Evolutionary conservation across 768 basidiomycete species (phyloP).

Genomic region (Grammothele lineata): DNA sequence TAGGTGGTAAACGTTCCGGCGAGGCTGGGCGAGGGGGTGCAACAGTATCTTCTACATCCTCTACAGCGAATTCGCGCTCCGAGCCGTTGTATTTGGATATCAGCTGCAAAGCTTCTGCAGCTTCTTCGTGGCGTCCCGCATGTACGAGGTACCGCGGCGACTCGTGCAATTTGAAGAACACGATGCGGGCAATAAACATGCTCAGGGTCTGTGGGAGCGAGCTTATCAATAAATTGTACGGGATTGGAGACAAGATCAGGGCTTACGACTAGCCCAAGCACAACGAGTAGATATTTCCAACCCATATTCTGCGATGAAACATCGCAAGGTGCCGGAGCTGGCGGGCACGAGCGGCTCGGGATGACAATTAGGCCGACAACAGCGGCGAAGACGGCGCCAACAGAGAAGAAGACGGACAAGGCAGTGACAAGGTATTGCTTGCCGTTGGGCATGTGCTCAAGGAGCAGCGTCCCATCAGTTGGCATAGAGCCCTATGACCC

Average conservation of each 20-base stretch:
- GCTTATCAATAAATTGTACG: background rate
- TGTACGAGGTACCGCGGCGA: conserved; percentile 92
- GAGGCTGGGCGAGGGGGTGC: conserved; percentile 10
- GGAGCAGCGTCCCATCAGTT: conserved; percentile 88
- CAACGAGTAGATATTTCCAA: conserved; percentile 82
- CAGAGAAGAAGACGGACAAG: conserved; percentile 91
- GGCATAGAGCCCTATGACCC: conserved; percentile 82
- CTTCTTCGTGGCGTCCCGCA: conserved; percentile 80
- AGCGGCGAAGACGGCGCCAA: conserved; percentile 86
- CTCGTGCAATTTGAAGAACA: conserved; percentile 91
- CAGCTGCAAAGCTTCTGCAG: conserved; percentile 73
- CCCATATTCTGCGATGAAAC: conserved; percentile 70
- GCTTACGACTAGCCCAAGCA: conserved; percentile 80
- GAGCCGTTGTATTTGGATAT: conserved; percentile 88
- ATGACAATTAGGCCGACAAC: conserved; percentile 76
- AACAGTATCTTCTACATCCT: conserved; percentile 59
- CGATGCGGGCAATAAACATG: conserved; percentile 85
- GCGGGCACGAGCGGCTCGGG: conserved; percentile 68
- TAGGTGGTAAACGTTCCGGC: background rate
- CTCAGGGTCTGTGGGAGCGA: conserved; percentile 58
- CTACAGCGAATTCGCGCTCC: conserved; percentile 57
- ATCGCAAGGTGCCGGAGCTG: conserved; percentile 50
- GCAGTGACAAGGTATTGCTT: conserved; percentile 91
- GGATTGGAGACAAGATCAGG: conserved; percentile 3
- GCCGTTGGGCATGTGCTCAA: conserved; percentile 91